Conservation (phyloP, 495 filamentous ascomycete genomes). For the Podospora appendiculata region DNA sequence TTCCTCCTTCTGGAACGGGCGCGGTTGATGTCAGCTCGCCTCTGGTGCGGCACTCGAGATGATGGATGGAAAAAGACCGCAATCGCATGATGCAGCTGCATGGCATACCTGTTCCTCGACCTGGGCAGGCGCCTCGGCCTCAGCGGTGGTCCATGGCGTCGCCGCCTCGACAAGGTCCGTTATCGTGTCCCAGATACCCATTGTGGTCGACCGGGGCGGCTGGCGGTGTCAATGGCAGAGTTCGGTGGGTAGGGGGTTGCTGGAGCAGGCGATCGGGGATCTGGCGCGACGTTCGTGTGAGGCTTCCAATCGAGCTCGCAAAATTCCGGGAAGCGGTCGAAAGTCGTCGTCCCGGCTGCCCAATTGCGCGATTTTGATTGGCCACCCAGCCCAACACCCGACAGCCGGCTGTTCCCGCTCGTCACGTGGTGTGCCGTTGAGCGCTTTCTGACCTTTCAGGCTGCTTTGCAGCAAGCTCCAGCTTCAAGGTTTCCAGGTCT, state of each 20-base stretch:
- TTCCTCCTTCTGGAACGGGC: neutral
- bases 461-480: too few species aligned
- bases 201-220: conserved; percentile 26
- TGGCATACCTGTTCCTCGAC: conserved; percentile 6
- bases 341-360: conserved; percentile 26
- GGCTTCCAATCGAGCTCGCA: conserved; percentile 1
- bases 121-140: conserved; percentile 46
- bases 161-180: conserved; percentile 47
- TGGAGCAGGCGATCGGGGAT: conserved; percentile 12
- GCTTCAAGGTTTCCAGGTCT: too few species aligned
- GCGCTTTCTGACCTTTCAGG: neutral
- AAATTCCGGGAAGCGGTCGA: conserved; percentile 28
- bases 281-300: conserved; percentile 25
- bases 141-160: conserved; percentile 45
- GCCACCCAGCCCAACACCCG: conserved; percentile 3
- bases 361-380: conserved; percentile 41
- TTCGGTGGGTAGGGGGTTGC: conserved; percentile 17
- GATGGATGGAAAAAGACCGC: neutral
- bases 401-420: conserved; percentile 1
- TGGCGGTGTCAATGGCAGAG: conserved; percentile 35
- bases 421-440: neutral
- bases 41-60: too few species aligned
- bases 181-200: conserved; percentile 51
- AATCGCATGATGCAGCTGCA: neutral
- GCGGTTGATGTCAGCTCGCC: neutral